Percentiles rank a stretch among this genome's conserved stretches.
Evolutionary conservation across 805 yeast genomes (phyloP).

Genomic region (Kluyveromyces starmeri): DNA sequence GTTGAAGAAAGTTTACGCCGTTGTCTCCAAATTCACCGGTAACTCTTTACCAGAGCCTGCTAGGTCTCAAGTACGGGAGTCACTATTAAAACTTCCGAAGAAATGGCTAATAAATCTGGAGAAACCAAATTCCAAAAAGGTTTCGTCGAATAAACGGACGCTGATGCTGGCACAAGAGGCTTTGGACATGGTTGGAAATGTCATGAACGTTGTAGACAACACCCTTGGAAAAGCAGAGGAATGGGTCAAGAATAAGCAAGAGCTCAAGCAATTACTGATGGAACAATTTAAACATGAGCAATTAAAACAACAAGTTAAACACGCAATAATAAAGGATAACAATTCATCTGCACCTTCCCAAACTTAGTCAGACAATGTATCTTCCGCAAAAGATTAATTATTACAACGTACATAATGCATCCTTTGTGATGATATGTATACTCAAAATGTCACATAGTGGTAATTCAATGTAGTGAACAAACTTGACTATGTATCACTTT

Average conservation of each 20-base stretch:
- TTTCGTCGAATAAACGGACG: conserved; percentile 58
- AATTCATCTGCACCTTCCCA: conserved; percentile 3
- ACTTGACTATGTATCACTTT: too few relatives aligned
- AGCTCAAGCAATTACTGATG: conserved; percentile 25
- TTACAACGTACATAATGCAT: too few relatives aligned
- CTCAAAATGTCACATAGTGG: too few relatives aligned
- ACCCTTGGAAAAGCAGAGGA: conserved; percentile 77
- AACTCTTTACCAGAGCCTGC: conserved; percentile 69
- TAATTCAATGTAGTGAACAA: too few relatives aligned
- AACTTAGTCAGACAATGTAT: too few relatives aligned
- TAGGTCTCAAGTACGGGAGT: conserved; percentile 70
- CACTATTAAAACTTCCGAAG: conserved; percentile 64
- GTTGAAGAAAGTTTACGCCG: conserved; percentile 76
- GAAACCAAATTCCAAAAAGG: conserved; percentile 5
- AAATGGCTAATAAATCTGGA: conserved; percentile 47
- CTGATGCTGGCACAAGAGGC: conserved; percentile 83
- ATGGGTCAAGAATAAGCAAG: conserved; percentile 55
- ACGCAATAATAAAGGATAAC: conserved; percentile 25
- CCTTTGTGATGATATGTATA: too few relatives aligned
- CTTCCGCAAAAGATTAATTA: too few relatives aligned
- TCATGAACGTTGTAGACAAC: conserved; percentile 77
- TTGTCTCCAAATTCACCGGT: conserved; percentile 80
- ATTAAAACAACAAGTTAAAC: conserved; percentile 13
- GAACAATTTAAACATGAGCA: conserved; percentile 16
- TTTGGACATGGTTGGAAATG: conserved; percentile 73